These are phyloP conservation scores for Globisporangium takayamanum DNA, from an alignment of 352 stramenopile species.

Conservation along the genomic window DNA sequence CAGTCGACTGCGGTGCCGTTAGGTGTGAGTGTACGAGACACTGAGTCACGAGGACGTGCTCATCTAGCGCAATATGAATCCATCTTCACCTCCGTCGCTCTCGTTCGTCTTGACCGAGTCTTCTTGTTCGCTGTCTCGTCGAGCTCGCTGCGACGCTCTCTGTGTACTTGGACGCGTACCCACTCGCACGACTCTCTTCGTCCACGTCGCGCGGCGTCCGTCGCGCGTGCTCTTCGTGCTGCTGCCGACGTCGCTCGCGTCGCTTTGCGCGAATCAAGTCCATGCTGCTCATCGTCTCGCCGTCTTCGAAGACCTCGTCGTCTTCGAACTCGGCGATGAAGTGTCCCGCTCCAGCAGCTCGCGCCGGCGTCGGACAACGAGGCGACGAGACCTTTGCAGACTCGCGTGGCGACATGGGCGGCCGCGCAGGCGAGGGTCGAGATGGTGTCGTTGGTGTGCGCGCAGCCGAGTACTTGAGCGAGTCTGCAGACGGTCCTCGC, in stretches of 20 bases:
- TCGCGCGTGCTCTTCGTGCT: constrained; percentile 8
- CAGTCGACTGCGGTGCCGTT: not conserved
- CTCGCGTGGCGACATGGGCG: constrained; percentile 6
- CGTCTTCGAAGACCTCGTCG: constrained; percentile 27
- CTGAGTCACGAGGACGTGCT: no score
- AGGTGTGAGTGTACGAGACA: not conserved
- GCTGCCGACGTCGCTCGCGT: not conserved
- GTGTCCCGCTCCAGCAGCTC: constrained; percentile 2
- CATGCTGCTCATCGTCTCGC: constrained; percentile 8
- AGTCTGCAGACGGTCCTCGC: constrained; percentile 4
- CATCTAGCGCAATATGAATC: no score
- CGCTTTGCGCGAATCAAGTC: constrained; percentile 8
- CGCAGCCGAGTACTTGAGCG: constrained; percentile 3
- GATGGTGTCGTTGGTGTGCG: not conserved
- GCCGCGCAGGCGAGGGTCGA: not conserved
- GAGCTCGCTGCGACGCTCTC: constrained; percentile 28
- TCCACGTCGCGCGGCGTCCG: constrained; percentile 3
- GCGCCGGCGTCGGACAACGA: not conserved
- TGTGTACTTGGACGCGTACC: constrained; percentile 13
- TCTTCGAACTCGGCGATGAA: constrained; percentile 33
- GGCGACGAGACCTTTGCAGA: constrained; percentile 5
- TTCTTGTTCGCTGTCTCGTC: constrained; percentile 14
- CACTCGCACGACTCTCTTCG: constrained; percentile 13
- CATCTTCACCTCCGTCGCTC: no score
- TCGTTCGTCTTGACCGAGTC: no score